Percentiles rank a stretch among this genome's conserved stretches.
Conservation (phyloP, 148 eudicot genomes). For the Cornus suecica region DNA sequence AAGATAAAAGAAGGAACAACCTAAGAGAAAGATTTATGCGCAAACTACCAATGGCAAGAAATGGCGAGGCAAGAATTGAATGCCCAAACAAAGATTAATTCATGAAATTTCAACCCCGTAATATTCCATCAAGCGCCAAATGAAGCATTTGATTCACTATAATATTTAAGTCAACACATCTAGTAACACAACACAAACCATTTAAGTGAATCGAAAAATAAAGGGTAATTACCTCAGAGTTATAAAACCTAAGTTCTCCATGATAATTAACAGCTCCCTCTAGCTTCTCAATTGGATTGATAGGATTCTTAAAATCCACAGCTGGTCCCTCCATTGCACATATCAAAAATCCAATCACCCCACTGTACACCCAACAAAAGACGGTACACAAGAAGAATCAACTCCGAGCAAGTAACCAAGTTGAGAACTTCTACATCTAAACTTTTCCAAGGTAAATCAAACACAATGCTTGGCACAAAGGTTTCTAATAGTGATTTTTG, state of each 20-base stretch:
- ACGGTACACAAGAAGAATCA: not conserved
- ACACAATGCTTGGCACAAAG: not conserved
- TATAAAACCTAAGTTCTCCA: slow-evolving; percentile 77
- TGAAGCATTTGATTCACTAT: not conserved
- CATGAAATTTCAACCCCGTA: not conserved
- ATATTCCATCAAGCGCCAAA: not conserved
- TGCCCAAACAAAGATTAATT: not conserved
- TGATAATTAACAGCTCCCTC: slow-evolving; percentile 65
- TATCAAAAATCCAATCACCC: slow-evolving; percentile 85
- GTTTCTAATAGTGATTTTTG: not conserved
- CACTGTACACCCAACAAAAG: slow-evolving; percentile 39
- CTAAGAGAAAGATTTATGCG: no score
- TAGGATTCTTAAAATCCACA: slow-evolving; percentile 81
- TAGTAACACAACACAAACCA: not conserved
- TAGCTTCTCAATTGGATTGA: slow-evolving; percentile 91
- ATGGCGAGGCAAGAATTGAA: no score
- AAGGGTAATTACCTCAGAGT: slow-evolving; percentile 64
- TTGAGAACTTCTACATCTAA: not conserved
- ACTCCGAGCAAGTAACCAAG: not conserved
- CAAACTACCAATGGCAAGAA: no score
- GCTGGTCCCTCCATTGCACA: slow-evolving; percentile 86
- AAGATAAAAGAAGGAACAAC: no score
- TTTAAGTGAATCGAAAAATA: not conserved
- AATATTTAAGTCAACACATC: not conserved
- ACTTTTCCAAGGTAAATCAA: not conserved